A percentile compares a stretch with the other conserved stretches of the same genome.
phyloP scores from a whole-genome alignment of 305 asterid genomes.

The Plantago coronopus region DNA sequence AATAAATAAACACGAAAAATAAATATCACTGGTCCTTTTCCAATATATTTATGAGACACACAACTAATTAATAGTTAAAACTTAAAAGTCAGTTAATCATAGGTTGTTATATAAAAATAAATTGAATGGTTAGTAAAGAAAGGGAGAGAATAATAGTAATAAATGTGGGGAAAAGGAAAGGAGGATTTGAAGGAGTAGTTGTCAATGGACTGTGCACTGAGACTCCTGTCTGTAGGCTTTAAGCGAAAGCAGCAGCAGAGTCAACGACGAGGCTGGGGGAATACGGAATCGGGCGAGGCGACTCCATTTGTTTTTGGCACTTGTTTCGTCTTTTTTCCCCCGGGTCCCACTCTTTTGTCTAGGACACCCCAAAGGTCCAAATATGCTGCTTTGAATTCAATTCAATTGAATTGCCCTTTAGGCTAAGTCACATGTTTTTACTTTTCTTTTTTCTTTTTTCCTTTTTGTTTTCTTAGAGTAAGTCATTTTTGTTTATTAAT shows the following conservation, averaged over 20 bases:
- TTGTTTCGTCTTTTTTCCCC: not conserved
- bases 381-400: conserved; percentile 20
- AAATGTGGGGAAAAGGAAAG: not conserved
- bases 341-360: conserved; percentile 13
- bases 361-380: conserved; percentile 16
- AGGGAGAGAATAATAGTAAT: not conserved
- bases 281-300: conserved; percentile 3
- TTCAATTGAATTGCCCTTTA: too few relatives aligned
- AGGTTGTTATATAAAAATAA: too few relatives aligned
- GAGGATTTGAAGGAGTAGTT: conserved; percentile 4
- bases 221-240: conserved; percentile 12
- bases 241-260: conserved; percentile 15
- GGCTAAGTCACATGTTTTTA: too few relatives aligned
- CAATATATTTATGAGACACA: too few relatives aligned
- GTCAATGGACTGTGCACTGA: conserved; percentile 16
- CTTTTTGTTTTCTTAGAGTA: too few relatives aligned
- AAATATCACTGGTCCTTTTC: too few relatives aligned
- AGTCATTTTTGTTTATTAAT: too few relatives aligned
- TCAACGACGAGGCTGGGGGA: conserved; percentile 13
- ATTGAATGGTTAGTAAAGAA: not conserved
- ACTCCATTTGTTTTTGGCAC: not conserved
- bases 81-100: too few relatives aligned
- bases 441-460: too few relatives aligned
- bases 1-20: too few relatives aligned
- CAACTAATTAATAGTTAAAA: too few relatives aligned